A percentile compares a stretch with the other conserved stretches of the same genome.
phyloP scores from a whole-genome alignment of 306 rosid species.

The Parietaria judaica region DNA sequence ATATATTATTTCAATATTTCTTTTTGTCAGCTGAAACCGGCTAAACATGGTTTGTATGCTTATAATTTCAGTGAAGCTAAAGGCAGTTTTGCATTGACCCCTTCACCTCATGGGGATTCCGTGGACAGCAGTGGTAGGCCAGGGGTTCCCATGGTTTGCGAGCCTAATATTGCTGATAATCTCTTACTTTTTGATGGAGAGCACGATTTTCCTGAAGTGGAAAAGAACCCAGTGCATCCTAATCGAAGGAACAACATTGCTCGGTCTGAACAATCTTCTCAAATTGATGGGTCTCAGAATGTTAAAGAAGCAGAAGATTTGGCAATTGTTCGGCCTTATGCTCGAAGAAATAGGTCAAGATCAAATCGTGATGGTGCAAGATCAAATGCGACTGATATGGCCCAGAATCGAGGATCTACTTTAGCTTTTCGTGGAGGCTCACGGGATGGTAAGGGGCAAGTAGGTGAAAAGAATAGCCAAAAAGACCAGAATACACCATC shows the following conservation, averaged over 20 bases:
- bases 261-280: slow-evolving; percentile 88
- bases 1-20: slow-evolving; percentile 5
- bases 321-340: slow-evolving; percentile 86
- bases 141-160: slow-evolving; percentile 65
- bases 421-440: slow-evolving; percentile 41
- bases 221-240: slow-evolving; percentile 51
- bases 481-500: slow-evolving; percentile 50
- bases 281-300: slow-evolving; percentile 70
- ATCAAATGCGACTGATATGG: slow-evolving; percentile 30
- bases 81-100: slow-evolving; percentile 94
- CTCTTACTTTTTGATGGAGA: slow-evolving; percentile 77
- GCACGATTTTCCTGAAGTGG: slow-evolving; percentile 58
- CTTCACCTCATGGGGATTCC: slow-evolving; percentile 97
- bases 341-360: slow-evolving; percentile 90
- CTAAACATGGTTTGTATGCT: slow-evolving; percentile 8
- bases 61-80: slow-evolving; percentile 73
- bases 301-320: slow-evolving; percentile 91
- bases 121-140: slow-evolving; percentile 97
- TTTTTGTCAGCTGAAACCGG: not conserved
- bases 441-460: slow-evolving; percentile 49
- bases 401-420: slow-evolving; percentile 27
- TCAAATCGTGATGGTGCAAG: slow-evolving; percentile 69
- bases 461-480: slow-evolving; percentile 43
- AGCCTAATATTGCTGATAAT: slow-evolving; percentile 95
- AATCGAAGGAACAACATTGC: slow-evolving; percentile 45